A percentile compares a stretch with the other conserved stretches of the same genome.
These are phyloP conservation scores for Gastroboletus turbinatus DNA, from an alignment of 1,284 basidiomycete species.

Conservation along the genomic window DNA sequence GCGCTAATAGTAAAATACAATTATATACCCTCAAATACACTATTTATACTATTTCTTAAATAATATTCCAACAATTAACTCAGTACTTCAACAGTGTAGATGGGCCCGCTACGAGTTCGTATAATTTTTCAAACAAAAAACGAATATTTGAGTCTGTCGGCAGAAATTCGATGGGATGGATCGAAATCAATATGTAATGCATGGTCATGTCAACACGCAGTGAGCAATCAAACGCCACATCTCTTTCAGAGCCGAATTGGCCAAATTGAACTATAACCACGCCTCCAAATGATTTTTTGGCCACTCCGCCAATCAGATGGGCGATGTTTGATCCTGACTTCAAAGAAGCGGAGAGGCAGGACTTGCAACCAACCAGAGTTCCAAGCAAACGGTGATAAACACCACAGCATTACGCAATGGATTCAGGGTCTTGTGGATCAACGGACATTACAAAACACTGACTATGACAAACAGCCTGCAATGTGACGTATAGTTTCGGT, in stretches of 20 bases:
- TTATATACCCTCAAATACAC: background rate
- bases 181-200: background rate
- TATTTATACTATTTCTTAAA: background rate
- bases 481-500: conserved; percentile 18
- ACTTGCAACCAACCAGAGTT: background rate
- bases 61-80: background rate
- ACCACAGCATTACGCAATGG: conserved; percentile 15
- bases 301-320: background rate
- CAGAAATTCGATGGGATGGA: background rate
- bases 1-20: background rate
- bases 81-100: background rate
- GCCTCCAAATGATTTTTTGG: background rate
- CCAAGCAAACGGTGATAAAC: background rate
- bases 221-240: conserved; percentile 30
- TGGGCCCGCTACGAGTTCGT: background rate
- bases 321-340: background rate
- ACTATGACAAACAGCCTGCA: conserved; percentile 15
- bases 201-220: background rate
- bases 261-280: conserved; percentile 12
- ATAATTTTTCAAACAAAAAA: background rate
- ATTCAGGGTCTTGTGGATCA: conserved; percentile 19
- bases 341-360: conserved; percentile 4
- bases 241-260: conserved; percentile 16
- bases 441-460: conserved; percentile 27
- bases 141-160: background rate